Base-by-base conservation (phyloP, 169 alveolate species). In the Plasmodium coatneyi region DNA sequence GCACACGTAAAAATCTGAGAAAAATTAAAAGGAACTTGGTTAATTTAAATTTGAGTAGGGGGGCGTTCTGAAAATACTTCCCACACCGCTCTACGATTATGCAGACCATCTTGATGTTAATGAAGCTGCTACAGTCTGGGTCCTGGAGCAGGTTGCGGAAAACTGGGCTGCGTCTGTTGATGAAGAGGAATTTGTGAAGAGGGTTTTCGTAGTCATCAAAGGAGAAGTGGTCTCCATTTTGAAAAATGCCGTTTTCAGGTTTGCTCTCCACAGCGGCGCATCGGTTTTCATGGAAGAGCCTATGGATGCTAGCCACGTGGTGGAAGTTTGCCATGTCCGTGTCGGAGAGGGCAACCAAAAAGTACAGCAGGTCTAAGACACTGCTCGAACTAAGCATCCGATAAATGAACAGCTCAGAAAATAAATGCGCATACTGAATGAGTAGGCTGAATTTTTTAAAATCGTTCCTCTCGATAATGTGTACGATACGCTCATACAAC, bases 41-140 rank as follows among this genome's bases (percentile, higher is more conserved):
- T 22, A 87, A 41, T 41, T 87, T 87, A 28, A 34, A 87, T 14
- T 56, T 87, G 36, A 87, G 41, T 1, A 84, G 25, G 1, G 86
- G 86, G 1, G 82, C 54, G 28, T 87, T 78, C 12, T 10, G 41
- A 39, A 87, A 87, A 60, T 87, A 87, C 49, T 79, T 87, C 3
- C 60, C 28, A 41, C 93, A 87, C 7, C 71, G 54, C 25, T 87
- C 93, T 28, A 87, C 16, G 25, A 87, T 87, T 2, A 87, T 87
- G 39, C 93, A 87, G 79, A 54, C 32, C 86, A 87, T 76, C 28
- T 80, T 87, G 36, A 87, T 87, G 46, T 87, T 87, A 54, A 87
- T 87, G 30, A 78, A 87, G 81, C 90, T 87, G 25, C 41, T 30
- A 34, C 54, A 52, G 14, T 87, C 78, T 6, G 71, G 14, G 32